Conservation (phyloP, 352 stramenopile species). For the Globisporangium recalcitrans region DNA sequence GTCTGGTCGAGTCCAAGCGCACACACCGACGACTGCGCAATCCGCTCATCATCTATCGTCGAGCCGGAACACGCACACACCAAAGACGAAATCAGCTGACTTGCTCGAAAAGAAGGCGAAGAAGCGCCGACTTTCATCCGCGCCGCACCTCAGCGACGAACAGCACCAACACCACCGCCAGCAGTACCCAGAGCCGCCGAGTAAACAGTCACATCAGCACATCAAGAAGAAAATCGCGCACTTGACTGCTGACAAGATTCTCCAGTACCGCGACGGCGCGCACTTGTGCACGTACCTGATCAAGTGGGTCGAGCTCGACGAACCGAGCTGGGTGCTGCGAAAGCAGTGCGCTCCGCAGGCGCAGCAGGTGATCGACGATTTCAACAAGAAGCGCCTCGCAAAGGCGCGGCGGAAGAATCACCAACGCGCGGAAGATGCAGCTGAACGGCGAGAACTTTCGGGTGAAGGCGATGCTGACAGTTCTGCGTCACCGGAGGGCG, state of each 20-base stretch:
- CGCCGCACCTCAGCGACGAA: not conserved
- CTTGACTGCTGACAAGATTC: constrained; percentile 26
- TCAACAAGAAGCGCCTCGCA: constrained; percentile 8
- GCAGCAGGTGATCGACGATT: constrained; percentile 30
- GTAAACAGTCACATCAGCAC: constrained; percentile 1
- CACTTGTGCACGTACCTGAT: constrained; percentile 32
- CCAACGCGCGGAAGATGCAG: constrained; percentile 9
- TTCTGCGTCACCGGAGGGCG: constrained; percentile 2
- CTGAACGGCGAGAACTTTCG: too few relatives aligned
- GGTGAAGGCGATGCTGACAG: not conserved
- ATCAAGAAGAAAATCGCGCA: constrained; percentile 10
- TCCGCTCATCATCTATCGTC: not conserved
- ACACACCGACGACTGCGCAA: not conserved
- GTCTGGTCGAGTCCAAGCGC: not conserved
- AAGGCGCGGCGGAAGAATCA: constrained; percentile 7
- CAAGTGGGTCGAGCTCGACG: constrained; percentile 21
- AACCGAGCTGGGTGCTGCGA: constrained; percentile 31
- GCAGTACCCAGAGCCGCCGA: not conserved
- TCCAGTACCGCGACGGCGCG: constrained; percentile 19
- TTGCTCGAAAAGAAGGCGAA: not conserved
- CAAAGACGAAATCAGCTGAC: not conserved
- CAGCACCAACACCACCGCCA: not conserved
- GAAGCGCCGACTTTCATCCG: constrained; percentile 10
- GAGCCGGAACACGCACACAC: not conserved
- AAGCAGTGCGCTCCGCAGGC: constrained; percentile 27